Evolutionary conservation across 228 moss, liverwort and hornwort genomes (phyloP).

Genomic region (Sphagnum fallax): DNA sequence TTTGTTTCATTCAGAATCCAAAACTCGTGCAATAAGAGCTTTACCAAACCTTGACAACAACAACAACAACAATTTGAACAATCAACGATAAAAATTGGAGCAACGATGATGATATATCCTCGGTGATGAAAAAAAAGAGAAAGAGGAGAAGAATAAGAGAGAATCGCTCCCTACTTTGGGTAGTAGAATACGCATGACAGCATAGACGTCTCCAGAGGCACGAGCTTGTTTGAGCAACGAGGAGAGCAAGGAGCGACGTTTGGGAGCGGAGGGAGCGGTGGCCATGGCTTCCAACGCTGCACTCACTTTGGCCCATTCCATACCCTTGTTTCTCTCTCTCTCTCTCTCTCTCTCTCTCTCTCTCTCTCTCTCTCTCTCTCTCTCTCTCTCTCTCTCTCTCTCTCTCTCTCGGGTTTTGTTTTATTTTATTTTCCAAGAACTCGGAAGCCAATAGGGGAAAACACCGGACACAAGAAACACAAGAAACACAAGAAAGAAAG

Average conservation of each 20-base stretch:
- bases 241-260: background rate
- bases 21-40: background rate
- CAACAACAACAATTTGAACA: background rate
- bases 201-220: slow-evolving; percentile 6
- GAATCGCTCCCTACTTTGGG: slow-evolving; percentile 3
- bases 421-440: too few species aligned
- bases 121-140: too few species aligned
- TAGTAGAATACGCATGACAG: slow-evolving; percentile 13
- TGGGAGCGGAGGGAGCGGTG: background rate
- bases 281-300: slow-evolving; percentile 5
- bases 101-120: too few species aligned
- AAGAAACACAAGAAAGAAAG: too few species aligned
- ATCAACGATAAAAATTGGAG: background rate
- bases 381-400: background rate
- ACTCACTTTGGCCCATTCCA: slow-evolving; percentile 8
- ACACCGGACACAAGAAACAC: too few species aligned
- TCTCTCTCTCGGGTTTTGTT: too few species aligned
- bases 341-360: background rate
- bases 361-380: too few species aligned
- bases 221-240: slow-evolving; percentile 7
- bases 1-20: background rate
- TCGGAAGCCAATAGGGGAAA: too few species aligned
- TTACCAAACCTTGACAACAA: background rate
- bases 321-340: background rate
- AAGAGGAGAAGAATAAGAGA: background rate